Base-by-base conservation (phyloP, 2,329 filamentous ascomycete genomes). In the Thermochaetoides dissita region DNA sequence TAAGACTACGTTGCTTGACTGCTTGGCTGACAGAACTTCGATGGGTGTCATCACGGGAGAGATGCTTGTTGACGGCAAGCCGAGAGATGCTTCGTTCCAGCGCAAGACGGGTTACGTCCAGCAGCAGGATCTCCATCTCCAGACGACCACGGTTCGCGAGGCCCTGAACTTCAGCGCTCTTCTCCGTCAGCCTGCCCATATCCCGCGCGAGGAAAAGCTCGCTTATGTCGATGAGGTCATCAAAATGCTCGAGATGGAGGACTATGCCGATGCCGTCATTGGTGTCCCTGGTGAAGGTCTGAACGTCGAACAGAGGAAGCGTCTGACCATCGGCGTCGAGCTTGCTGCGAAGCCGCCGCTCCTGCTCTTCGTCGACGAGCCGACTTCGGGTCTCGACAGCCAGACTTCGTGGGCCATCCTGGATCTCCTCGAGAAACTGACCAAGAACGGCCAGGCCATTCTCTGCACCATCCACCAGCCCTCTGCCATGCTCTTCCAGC, bases 391-490 rank as follows among this genome's bases (percentile, higher is more conserved):
- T 67, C 76, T 95, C 12, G 89, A 95, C 62, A 85, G 79, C 56
- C 87, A 94, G 61, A 94, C 88, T 1, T 89, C 87, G 1, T 95
- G 86, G 85, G 84, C 85, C 49, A 94, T 95, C 57, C 72, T 87
- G 37, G 81, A 86, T 59, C 73, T 95, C 8, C 73, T 96, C 34
- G 82, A 93, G 62, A 94, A 93, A 63, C 71, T 95, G 31, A 86
- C 86, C 53, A 83, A 89, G 60, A 82, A 79, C 48, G 88, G 89
- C 10, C 86, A 93, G 59, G 88, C 89, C 40, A 85, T 95, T 61
- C 77, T 95, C n/a, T 94, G 87, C 65, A 95, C 89, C 0, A 95
- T 95, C 47, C 89, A 96, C 60, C 89, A 96, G 61, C 89, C 89
- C n/a, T 93, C 85, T 10, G 87, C 88, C 31, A 87, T 94, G 72